Percentiles rank a stretch among this genome's conserved stretches.
These are phyloP conservation scores for Aspergillus tamarii DNA, from an alignment of 2,329 filamentous ascomycete genomes.

Conservation along the genomic window DNA sequence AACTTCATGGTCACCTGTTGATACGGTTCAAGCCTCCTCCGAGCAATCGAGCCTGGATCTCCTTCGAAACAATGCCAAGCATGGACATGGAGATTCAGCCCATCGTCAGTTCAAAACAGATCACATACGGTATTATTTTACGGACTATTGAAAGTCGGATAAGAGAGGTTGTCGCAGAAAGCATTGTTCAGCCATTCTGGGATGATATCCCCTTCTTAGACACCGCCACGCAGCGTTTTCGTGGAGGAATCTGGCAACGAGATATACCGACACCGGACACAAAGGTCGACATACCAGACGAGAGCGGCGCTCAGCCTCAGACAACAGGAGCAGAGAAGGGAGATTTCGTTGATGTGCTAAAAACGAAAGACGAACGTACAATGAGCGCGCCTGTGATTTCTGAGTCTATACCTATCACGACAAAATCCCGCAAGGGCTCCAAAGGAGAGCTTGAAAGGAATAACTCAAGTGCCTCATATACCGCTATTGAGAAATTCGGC, in stretches of 20 bases:
- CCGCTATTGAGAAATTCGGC: constrained; percentile 38
- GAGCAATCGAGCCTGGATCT: constrained; percentile 94
- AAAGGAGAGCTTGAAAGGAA: constrained; percentile 28
- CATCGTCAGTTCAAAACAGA: constrained; percentile 91
- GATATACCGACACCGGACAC: constrained; percentile 47
- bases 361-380: constrained; percentile 37
- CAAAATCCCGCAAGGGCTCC: constrained; percentile 33
- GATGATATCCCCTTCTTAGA: constrained; percentile 91
- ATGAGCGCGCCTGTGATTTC: constrained; percentile 38
- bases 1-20: constrained; percentile 80
- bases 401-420: constrained; percentile 25
- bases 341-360: constrained; percentile 32
- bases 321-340: constrained; percentile 22
- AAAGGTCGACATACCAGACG: constrained; percentile 42
- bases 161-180: constrained; percentile 90
- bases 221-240: constrained; percentile 74
- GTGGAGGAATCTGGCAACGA: constrained; percentile 79
- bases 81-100: constrained; percentile 94
- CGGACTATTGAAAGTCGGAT: constrained; percentile 94
- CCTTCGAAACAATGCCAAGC: constrained; percentile 90
- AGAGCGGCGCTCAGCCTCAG: constrained; percentile 30
- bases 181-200: constrained; percentile 90
- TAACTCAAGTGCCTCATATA: constrained; percentile 28
- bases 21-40: constrained; percentile 92
- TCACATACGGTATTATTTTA: constrained; percentile 90